phyloP scores from a whole-genome alignment of 2,329 filamentous ascomycete genomes.

The Passalora sequoiae region DNA sequence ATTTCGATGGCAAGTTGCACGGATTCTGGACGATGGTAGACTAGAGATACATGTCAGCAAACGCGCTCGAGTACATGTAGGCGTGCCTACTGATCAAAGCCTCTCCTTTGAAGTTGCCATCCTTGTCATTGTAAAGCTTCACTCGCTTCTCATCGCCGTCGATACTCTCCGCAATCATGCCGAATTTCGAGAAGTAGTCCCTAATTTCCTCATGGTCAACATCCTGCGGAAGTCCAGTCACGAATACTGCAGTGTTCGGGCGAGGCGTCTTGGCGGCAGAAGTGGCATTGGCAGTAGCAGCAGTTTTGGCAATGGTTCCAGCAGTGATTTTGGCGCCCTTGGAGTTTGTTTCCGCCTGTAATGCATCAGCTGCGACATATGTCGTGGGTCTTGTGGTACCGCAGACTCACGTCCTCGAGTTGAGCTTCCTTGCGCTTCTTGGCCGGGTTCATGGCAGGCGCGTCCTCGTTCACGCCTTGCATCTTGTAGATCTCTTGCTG shows the following conservation, averaged over 20 bases:
- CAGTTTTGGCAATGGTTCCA: slow-evolving; percentile 4
- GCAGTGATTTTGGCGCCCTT: slow-evolving; percentile 13
- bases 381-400: no score
- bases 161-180: slow-evolving; percentile 90
- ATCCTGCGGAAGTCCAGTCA: slow-evolving; percentile 79
- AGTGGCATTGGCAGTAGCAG: slow-evolving; percentile 4
- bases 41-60: slow-evolving; percentile 30
- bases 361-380: background rate
- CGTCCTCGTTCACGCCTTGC: slow-evolving; percentile 54
- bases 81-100: slow-evolving; percentile 57
- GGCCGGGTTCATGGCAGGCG: slow-evolving; percentile 27
- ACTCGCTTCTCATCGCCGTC: slow-evolving; percentile 82
- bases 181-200: slow-evolving; percentile 79
- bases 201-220: slow-evolving; percentile 74
- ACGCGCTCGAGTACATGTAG: background rate
- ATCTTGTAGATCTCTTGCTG: slow-evolving; percentile 59
- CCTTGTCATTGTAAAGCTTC: slow-evolving; percentile 81
- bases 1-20: slow-evolving; percentile 78
- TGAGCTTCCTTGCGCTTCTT: slow-evolving; percentile 41
- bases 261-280: slow-evolving; percentile 28
- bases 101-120: slow-evolving; percentile 87
- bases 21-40: slow-evolving; percentile 94
- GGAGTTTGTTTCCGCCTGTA: slow-evolving; percentile 16
- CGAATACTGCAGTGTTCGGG: slow-evolving; percentile 86
- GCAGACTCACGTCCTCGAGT: slow-evolving; percentile 27